Conservation (phyloP, 1,284 basidiomycete genomes). For the Calocybe gambosa region DNA sequence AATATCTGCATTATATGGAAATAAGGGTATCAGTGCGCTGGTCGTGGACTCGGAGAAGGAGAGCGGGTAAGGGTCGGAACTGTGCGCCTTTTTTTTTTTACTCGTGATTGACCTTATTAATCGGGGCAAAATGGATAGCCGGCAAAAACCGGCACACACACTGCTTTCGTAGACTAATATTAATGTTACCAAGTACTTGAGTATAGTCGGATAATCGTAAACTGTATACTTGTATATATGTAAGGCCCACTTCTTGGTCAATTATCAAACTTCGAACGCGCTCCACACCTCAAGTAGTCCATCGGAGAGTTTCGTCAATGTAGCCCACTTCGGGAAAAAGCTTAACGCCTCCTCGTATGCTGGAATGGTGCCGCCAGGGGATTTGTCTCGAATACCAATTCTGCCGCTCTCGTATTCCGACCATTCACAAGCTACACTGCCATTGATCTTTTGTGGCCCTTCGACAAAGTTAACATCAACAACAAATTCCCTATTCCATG, state of each 20-base stretch:
- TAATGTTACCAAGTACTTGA: no score
- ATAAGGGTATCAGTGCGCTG: constrained; percentile 17
- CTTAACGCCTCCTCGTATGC: constrained; percentile 55
- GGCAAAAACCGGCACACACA: constrained; percentile 15
- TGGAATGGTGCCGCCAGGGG: constrained; percentile 41
- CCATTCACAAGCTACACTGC: constrained; percentile 64
- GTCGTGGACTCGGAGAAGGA: constrained; percentile 6
- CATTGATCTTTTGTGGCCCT: constrained; percentile 30
- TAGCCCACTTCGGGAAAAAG: constrained; percentile 59
- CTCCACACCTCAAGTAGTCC: constrained; percentile 51
- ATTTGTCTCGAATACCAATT: constrained; percentile 28
- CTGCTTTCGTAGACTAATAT: no score
- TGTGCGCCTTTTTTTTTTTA: constrained; percentile 2
- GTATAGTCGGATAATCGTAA: no score
- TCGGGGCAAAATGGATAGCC: constrained; percentile 5
- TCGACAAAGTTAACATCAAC: constrained; percentile 39
- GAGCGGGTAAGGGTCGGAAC: constrained; percentile 16
- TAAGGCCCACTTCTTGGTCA: no score
- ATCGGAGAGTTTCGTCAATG: constrained; percentile 42
- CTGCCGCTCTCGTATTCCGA: constrained; percentile 59
- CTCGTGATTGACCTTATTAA: background rate
- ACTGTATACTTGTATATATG: no score
- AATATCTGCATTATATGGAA: constrained; percentile 60
- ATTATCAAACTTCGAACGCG: constrained; percentile 39
- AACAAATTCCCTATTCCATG: constrained; percentile 56